Percentiles rank a stretch among this genome's conserved stretches.
Evolutionary conservation across 2,329 filamentous ascomycete species (phyloP).

Genomic region (Cladosporium halotolerans): DNA sequence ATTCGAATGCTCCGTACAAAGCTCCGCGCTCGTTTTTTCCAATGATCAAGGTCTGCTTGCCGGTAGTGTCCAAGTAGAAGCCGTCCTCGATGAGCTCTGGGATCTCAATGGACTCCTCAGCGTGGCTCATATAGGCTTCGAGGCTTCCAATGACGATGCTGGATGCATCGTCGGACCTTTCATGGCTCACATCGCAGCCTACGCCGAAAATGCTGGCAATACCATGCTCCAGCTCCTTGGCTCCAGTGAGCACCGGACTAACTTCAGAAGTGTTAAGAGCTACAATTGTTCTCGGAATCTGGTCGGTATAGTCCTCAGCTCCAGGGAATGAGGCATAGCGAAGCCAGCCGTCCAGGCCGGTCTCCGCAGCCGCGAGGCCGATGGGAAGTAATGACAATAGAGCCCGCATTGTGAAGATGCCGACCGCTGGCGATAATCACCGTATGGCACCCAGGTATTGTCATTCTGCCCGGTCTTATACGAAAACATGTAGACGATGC

Average conservation of each 20-base stretch:
- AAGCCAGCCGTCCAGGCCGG: conserved; percentile 58
- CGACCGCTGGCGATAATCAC: too few species aligned
- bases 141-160: conserved; percentile 46
- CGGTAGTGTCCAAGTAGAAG: conserved; percentile 52
- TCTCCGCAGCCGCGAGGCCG: conserved; percentile 47
- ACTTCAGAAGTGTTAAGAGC: conserved; percentile 42
- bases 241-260: conserved; percentile 55
- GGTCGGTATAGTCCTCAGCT: conserved; percentile 29
- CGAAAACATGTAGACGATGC: too few species aligned
- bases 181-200: conserved; percentile 16
- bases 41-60: conserved; percentile 49
- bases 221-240: conserved; percentile 48
- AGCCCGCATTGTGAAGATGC: background rate
- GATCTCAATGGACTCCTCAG: conserved; percentile 28
- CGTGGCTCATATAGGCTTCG: conserved; percentile 35
- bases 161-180: conserved; percentile 24
- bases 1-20: conserved; percentile 64
- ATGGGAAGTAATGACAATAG: conserved; percentile 7
- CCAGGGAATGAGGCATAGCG: conserved; percentile 53
- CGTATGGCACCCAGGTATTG: too few species aligned
- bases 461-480: too few species aligned
- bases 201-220: conserved; percentile 53
- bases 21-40: conserved; percentile 62
- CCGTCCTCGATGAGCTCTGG: conserved; percentile 50
- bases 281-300: conserved; percentile 44